Conservation (phyloP, 164 flowering plant genomes). For the Macadamia integrifolia region DNA sequence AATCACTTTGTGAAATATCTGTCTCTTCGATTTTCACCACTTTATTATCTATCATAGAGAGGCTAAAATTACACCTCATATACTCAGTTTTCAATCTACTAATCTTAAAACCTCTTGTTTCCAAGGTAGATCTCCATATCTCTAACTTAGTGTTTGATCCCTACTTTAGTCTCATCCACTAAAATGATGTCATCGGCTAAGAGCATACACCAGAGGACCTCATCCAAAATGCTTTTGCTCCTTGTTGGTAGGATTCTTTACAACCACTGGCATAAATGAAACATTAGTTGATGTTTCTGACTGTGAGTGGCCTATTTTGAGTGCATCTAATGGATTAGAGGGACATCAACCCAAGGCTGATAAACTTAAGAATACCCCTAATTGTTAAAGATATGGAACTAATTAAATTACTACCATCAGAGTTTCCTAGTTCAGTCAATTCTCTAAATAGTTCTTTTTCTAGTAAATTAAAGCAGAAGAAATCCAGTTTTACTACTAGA, state of each 20-base stretch:
- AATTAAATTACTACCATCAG: slow-evolving; percentile 26
- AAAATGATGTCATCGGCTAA: too few species aligned
- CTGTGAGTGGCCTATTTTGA: slow-evolving; percentile 20
- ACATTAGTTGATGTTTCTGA: slow-evolving; percentile 33
- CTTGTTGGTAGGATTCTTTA: slow-evolving; percentile 28
- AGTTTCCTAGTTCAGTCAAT: slow-evolving; percentile 16
- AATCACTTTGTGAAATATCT: too few species aligned
- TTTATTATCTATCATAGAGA: too few species aligned
- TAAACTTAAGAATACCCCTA: slow-evolving; percentile 10
- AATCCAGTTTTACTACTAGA: slow-evolving; percentile 11
- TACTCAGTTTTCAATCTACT: too few species aligned
- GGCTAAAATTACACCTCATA: too few species aligned
- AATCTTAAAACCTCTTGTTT: too few species aligned
- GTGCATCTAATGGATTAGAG: slow-evolving; percentile 18
- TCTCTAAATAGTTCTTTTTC: slow-evolving; percentile 25
- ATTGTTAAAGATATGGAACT: slow-evolving; percentile 1
- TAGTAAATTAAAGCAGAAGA: slow-evolving; percentile 20
- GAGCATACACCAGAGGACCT: too few species aligned
- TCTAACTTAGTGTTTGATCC: too few species aligned
- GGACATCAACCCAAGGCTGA: slow-evolving; percentile 16
- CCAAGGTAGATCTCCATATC: too few species aligned
- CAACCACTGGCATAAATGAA: slow-evolving; percentile 16
- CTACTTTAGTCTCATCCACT: too few species aligned
- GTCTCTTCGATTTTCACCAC: too few species aligned
- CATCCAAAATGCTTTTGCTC: too few species aligned